A percentile compares a stretch with the other conserved stretches of the same genome.
Conservation (phyloP, 139 green algal genomes). For the Zygnema circumcarinatum region DNA sequence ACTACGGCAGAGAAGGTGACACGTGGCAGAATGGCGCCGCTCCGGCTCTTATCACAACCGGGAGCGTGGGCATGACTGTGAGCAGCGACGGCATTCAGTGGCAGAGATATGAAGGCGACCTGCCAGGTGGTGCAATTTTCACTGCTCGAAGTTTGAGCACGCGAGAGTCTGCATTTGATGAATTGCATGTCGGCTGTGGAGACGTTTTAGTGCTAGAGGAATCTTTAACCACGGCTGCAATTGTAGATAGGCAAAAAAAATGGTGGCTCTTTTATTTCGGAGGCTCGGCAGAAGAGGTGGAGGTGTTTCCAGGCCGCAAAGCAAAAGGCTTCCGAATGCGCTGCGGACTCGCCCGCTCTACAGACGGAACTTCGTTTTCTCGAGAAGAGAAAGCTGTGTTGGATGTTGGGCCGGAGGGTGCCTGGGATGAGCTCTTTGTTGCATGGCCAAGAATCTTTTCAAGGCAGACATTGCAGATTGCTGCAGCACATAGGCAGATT, state of each 20-base stretch:
- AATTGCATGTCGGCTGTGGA: background rate
- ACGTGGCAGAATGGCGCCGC: background rate
- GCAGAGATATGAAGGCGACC: background rate
- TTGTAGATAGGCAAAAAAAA: background rate
- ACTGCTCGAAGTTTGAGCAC: background rate
- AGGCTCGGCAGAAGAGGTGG: background rate
- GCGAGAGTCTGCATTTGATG: background rate
- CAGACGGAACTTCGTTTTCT: background rate
- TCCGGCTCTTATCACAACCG: conserved; percentile 9
- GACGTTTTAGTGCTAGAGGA: background rate
- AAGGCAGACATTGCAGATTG: too few species aligned
- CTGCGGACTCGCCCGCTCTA: background rate
- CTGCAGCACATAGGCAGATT: too few species aligned
- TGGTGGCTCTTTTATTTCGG: conserved; percentile 24
- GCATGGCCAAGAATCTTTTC: background rate
- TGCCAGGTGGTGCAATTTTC: background rate
- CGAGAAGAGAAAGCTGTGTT: background rate
- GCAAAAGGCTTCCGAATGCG: background rate
- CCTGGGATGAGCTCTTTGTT: conserved; percentile 9
- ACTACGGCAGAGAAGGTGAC: conserved; percentile 1
- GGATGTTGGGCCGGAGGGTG: background rate
- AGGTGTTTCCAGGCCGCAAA: background rate
- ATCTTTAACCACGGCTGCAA: background rate
- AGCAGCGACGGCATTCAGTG: background rate
- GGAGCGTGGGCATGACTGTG: background rate